Evolutionary conservation across 352 stramenopile genomes (phyloP).

Genomic region (Pythium scleroteichum): DNA sequence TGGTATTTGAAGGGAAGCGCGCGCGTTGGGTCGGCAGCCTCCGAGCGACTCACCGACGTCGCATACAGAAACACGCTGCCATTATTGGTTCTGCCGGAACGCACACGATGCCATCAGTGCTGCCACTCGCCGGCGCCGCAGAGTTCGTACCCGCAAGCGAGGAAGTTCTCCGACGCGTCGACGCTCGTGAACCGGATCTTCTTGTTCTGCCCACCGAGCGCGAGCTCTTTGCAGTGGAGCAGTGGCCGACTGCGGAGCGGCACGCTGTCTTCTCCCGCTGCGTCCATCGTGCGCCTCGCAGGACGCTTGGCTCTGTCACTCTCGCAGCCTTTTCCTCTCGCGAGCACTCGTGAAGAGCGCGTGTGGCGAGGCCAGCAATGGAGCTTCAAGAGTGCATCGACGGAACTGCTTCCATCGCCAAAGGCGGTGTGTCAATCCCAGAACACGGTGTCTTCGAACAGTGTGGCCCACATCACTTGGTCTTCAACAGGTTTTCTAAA

Average conservation of each 20-base stretch:
- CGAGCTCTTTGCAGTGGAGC: slow-evolving; percentile 75
- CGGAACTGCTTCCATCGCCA: background rate
- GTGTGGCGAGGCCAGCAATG: too few species aligned
- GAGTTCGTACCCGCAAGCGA: slow-evolving; percentile 59
- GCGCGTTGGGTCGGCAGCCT: slow-evolving; percentile 35
- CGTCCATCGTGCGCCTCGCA: slow-evolving; percentile 10
- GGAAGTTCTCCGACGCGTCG: slow-evolving; percentile 84
- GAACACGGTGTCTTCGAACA: slow-evolving; percentile 11
- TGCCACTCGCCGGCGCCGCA: background rate
- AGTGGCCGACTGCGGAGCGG: slow-evolving; percentile 48
- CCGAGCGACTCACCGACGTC: slow-evolving; percentile 42
- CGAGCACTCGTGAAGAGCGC: too few species aligned
- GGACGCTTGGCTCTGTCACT: background rate
- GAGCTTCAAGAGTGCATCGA: slow-evolving; percentile 3
- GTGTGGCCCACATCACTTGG: slow-evolving; percentile 12
- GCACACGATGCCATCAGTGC: too few species aligned
- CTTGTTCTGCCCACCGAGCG: slow-evolving; percentile 47
- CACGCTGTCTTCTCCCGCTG: slow-evolving; percentile 26
- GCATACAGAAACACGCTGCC: slow-evolving; percentile 84
- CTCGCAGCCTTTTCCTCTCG: background rate
- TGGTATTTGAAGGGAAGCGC: slow-evolving; percentile 64
- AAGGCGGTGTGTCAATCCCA: background rate
- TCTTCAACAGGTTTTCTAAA: slow-evolving; percentile 12
- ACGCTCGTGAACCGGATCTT: slow-evolving; percentile 78
- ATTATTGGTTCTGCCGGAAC: slow-evolving; percentile 55